Evolutionary conservation across 164 flowering plant genomes (phyloP).

Genomic region (Houttuynia cordata): DNA sequence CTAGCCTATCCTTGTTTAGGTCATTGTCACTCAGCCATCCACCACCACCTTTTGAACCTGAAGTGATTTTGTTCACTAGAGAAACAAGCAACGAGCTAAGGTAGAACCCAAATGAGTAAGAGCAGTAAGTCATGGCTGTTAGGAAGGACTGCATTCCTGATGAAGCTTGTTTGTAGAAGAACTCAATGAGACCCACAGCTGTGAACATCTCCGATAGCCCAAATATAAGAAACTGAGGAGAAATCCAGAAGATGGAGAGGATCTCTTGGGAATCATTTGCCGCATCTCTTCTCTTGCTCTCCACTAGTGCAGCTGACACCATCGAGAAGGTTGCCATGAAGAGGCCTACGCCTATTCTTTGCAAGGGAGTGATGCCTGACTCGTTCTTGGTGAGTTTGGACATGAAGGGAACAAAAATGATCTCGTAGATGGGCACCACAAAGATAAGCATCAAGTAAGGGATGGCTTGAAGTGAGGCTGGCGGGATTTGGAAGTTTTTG

Average conservation of each 20-base stretch:
- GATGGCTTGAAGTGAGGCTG: conserved; percentile 67
- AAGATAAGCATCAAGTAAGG: conserved; percentile 58
- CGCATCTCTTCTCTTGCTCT: conserved; percentile 36
- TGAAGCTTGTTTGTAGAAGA: conserved; percentile 50
- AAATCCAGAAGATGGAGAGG: conserved; percentile 51
- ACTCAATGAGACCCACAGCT: conserved; percentile 61
- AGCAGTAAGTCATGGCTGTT: conserved; percentile 61
- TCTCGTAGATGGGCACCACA: conserved; percentile 66
- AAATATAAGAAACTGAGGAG: conserved; percentile 52
- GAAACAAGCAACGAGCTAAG: conserved; percentile 56
- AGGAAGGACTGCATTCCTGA: conserved; percentile 62
- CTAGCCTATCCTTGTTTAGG: conserved; percentile 54
- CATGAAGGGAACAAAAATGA: conserved; percentile 43
- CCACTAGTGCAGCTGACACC: conserved; percentile 63
- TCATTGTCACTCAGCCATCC: conserved; percentile 62
- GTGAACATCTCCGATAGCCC: conserved; percentile 73
- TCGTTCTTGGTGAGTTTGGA: conserved; percentile 36
- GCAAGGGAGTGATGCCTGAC: conserved; percentile 59
- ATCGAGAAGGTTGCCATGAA: conserved; percentile 58
- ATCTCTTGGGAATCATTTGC: conserved; percentile 12
- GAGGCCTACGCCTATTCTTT: conserved; percentile 59
- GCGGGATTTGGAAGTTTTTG: conserved; percentile 44
- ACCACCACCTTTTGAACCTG: conserved; percentile 17
- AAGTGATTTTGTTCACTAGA: conserved; percentile 43
- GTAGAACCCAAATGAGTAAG: conserved; percentile 64